These are phyloP conservation scores for Verruconis gallopava DNA, from an alignment of 2,329 filamentous ascomycete genomes.

Conservation along the genomic window DNA sequence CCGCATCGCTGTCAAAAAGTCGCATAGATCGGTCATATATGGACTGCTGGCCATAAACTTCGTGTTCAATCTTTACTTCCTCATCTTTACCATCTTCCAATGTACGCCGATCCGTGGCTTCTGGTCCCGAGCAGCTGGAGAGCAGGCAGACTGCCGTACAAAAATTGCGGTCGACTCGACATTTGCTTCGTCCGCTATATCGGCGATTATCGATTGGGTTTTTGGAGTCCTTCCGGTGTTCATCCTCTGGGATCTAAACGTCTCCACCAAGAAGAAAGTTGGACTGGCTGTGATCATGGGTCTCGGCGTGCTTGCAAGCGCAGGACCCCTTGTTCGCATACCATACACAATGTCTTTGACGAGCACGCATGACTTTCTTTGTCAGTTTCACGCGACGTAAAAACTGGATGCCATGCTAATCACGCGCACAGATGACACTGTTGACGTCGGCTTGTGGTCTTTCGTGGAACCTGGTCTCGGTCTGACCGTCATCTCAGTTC, in stretches of 20 bases:
- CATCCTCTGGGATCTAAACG: conserved; percentile 19
- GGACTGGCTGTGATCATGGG: conserved; percentile 20
- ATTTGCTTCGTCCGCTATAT: conserved; percentile 13
- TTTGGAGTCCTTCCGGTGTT: conserved; percentile 18
- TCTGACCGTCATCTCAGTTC: conserved; percentile 21
- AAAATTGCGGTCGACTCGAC: conserved; percentile 1
- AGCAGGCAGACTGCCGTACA: conserved; percentile 1
- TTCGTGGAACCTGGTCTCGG: conserved; percentile 24
- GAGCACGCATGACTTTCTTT: conserved; percentile 25
- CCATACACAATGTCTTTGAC: conserved; percentile 28
- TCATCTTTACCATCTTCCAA: conserved; percentile 8
- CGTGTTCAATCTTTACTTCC: conserved; percentile 7
- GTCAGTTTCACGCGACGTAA: conserved; percentile 3
- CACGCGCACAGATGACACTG: conserved; percentile 9
- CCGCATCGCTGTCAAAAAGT: conserved; percentile 4
- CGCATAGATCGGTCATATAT: conserved; percentile 6
- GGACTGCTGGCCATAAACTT: conserved; percentile 2
- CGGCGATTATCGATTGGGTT: conserved; percentile 13
- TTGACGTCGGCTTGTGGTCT: conserved; percentile 19
- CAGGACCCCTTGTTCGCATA: conserved; percentile 32
- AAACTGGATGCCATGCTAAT: not conserved
- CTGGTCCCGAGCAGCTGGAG: conserved; percentile 6
- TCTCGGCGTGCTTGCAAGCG: conserved; percentile 18
- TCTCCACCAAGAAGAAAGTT: conserved; percentile 17
- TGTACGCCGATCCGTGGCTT: conserved; percentile 8